Base-by-base conservation (phyloP, 2,329 filamentous ascomycete genomes). In the Colletotrichum sp. region DNA sequence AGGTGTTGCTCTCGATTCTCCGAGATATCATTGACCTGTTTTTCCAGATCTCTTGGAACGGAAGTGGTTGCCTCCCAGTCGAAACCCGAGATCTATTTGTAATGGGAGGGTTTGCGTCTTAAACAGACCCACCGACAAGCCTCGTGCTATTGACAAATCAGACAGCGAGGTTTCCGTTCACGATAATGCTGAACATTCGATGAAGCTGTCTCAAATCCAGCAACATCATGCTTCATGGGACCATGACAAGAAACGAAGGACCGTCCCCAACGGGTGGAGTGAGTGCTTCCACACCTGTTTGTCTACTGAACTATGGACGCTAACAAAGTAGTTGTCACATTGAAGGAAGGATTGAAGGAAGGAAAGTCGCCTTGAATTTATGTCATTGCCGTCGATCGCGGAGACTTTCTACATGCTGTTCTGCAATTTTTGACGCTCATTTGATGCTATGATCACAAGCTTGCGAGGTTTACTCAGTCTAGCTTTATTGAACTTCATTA, bases 271-370 rank as follows among this genome's bases (percentile, higher is more conserved):
- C n/a, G 44, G 44, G 6, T 48, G 44, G 44, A 48, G 44, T 22
- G 0, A 22, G 44, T 22, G 3, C 18, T 48, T 4, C 1, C n/a
- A 13, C n/a, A 13, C 0, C 10, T 48, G 6, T 10, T 12, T 48
- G n/a, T 48, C 44, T 48, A 6, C 18, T 13, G n/a, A 22, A 48
- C 44, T 48, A 22, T 48, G 13, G 34, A 36, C 7, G 44, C n/a
- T 48, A 22, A 22, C 5, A n/a, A n/a, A n/a, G 4, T 6, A 48
- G 39, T 48, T 48, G 18, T 48, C 39, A 48, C 18, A n/a, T n/a
- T 44, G 39, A 44, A 44, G 39, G 8, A 10, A 10, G 18, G 39
- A 44, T 44, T 48, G 44, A 48, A 13, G 44, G 3, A 12, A 48
- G 44, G 44, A 48, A 48, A 48, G 3, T 22, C 44, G 44, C 44